Percentiles rank a stretch among this genome's conserved stretches.
Conservation (phyloP, 2,329 filamentous ascomycete species). For the Curvularia sp. region DNA sequence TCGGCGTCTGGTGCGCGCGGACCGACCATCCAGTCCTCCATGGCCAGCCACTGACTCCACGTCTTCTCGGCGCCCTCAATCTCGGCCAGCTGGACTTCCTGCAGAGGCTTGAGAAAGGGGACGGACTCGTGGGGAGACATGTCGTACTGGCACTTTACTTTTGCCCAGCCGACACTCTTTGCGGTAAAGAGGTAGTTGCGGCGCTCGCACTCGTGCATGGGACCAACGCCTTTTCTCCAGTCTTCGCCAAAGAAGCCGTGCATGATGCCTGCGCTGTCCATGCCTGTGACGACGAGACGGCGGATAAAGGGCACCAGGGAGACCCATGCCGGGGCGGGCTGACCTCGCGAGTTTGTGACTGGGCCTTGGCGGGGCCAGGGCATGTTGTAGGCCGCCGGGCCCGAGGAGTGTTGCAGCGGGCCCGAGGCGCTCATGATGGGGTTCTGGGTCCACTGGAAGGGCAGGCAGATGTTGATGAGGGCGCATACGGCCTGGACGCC, state of each 20-base stretch:
- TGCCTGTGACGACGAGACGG: slow-evolving; percentile 87
- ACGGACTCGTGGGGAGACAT: slow-evolving; percentile 82
- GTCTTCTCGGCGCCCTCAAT: slow-evolving; percentile 80
- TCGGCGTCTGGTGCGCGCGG: slow-evolving; percentile 69
- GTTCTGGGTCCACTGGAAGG: slow-evolving; percentile 73
- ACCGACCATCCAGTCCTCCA: slow-evolving; percentile 99
- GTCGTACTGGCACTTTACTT: slow-evolving; percentile 90
- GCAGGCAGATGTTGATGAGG: slow-evolving; percentile 89
- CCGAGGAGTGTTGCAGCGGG: slow-evolving; percentile 41
- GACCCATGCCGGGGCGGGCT: slow-evolving; percentile 57
- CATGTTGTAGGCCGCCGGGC: slow-evolving; percentile 45
- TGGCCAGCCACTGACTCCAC: slow-evolving; percentile 95
- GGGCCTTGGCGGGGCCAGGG: slow-evolving; percentile 55
- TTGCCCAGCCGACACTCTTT: slow-evolving; percentile 89
- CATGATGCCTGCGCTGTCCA: slow-evolving; percentile 84
- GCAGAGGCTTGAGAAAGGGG: slow-evolving; percentile 86
- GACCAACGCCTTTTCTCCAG: slow-evolving; percentile 80
- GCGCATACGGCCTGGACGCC: slow-evolving; percentile 87
- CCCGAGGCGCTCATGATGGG: slow-evolving; percentile 55
- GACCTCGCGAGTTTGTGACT: slow-evolving; percentile 48
- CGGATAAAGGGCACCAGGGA: slow-evolving; percentile 89
- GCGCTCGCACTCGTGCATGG: slow-evolving; percentile 85
- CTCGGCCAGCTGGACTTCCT: slow-evolving; percentile 77
- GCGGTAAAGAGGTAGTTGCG: slow-evolving; percentile 95
- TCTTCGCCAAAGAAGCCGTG: slow-evolving; percentile 98